phyloP scores from a whole-genome alignment of 371 early-diverging fungal species.

The Syncephalis plumigaleata region DNA sequence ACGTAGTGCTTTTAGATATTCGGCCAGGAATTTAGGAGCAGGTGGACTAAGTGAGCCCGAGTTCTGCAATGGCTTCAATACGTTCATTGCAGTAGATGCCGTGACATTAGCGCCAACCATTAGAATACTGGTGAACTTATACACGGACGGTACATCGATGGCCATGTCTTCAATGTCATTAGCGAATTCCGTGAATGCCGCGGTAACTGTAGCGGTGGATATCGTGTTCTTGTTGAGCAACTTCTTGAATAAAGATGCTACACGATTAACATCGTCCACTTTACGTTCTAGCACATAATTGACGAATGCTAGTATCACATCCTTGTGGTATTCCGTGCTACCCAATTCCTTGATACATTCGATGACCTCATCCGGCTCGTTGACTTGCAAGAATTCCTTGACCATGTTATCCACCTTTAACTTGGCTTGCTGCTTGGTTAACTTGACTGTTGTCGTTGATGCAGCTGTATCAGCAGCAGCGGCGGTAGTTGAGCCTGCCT shows the following conservation, averaged over 20 bases:
- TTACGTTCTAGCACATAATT: constrained; percentile 33
- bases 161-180: constrained; percentile 56
- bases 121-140: constrained; percentile 40
- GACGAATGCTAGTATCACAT: constrained; percentile 24
- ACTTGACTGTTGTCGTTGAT: constrained; percentile 16
- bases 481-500: constrained; percentile 2
- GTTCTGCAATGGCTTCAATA: constrained; percentile 1
- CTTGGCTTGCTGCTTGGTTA: constrained; percentile 31
- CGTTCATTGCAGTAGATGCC: not conserved
- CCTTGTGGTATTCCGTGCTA: constrained; percentile 24
- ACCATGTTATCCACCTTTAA: constrained; percentile 43
- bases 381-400: constrained; percentile 29
- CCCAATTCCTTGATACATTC: constrained; percentile 48
- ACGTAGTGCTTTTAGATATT: constrained; percentile 1
- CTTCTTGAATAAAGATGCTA: constrained; percentile 29
- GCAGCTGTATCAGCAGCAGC: constrained; percentile 5
- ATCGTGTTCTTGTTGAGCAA: constrained; percentile 20
- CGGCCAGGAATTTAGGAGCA: constrained; percentile 3
- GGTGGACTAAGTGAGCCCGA: not conserved
- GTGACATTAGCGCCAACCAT: constrained; percentile 34
- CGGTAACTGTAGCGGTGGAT: constrained; percentile 14
- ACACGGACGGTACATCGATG: constrained; percentile 65
- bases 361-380: constrained; percentile 31
- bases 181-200: constrained; percentile 38
- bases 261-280: constrained; percentile 30